Evolutionary conservation across 2,329 filamentous ascomycete genomes (phyloP), one percentile per base, ranked within the genome.

Genomic region (Scedosporium aurantiacum): DNA sequence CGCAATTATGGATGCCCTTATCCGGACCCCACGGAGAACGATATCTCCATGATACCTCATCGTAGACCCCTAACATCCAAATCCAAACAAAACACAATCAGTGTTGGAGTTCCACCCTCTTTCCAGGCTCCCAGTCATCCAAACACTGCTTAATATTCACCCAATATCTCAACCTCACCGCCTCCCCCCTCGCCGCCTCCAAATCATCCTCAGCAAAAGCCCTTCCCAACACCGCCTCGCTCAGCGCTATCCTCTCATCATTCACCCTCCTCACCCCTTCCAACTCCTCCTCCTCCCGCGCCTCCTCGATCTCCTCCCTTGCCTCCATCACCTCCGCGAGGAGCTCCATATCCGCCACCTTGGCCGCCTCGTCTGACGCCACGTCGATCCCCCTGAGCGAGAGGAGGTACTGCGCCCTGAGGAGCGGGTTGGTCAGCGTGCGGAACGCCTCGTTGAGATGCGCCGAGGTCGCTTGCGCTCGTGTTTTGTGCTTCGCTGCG

Each of bases 361-460:
- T 84, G 4, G 86, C 83, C 2, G 82, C 82, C 74, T 95, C 91
- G 68, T 97, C 91, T 67, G 86, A 84, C 1, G 85, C 86, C 0
- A 94, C 85, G 69, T 96, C 90, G 21, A 92, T 82, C 0, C 87
- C 90, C 47, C 86, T 81, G 60, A 86, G 81, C 63, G 87, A 76
- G 3, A 97, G 82, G 5, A 97, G 76, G 71, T 97, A 96, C 72
- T 97, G 91, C n/a, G 93, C 92, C 25, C 94, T 84, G 57, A 83
- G 74, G 12, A 99, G 78, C 16, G 94, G 92, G 67, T 87, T 84
- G 58, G 83, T 78, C 0, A 99, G 82, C 2, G 92, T 96, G 69
- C 85, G 87, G 80, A 95, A 97, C 0, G 94, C 94, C 66, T 91
- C 87, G 78, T 97, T 97, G 72, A 97, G 92, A 27, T 84, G 82